A percentile compares a stretch with the other conserved stretches of the same genome.
These are phyloP conservation scores for Cornus florida DNA, from an alignment of 148 eudicot genomes.

Conservation along the genomic window DNA sequence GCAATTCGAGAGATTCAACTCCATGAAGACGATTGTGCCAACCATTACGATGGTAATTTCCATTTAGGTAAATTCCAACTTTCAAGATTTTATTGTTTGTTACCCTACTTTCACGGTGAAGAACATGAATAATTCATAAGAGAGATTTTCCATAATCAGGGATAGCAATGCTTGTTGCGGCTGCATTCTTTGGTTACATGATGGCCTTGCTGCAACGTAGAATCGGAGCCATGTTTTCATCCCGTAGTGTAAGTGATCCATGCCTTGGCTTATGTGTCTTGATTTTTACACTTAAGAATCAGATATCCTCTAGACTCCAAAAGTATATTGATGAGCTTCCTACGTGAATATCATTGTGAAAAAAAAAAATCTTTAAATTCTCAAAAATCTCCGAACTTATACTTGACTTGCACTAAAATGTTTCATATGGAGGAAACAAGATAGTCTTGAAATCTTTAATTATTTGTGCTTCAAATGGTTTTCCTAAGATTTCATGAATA, in stretches of 20 bases:
- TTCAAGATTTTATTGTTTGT: background rate
- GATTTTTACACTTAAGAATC: background rate
- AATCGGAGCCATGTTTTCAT: constrained; percentile 58
- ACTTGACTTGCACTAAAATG: too few species aligned
- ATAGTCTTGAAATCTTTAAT: background rate
- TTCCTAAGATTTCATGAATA: background rate
- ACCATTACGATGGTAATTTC: constrained; percentile 46
- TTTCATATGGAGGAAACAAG: background rate
- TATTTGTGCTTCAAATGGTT: background rate
- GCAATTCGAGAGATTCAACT: constrained; percentile 85
- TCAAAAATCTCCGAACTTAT: too few species aligned
- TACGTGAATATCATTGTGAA: background rate
- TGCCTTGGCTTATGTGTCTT: background rate
- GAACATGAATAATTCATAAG: background rate
- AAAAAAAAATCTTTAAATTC: too few species aligned
- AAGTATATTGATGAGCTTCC: background rate
- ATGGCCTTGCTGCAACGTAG: constrained; percentile 77
- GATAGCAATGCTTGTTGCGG: constrained; percentile 64
- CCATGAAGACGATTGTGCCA: constrained; percentile 64
- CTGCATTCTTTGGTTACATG: constrained; percentile 85
- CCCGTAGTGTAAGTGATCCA: constrained; percentile 42
- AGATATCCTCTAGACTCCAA: background rate
- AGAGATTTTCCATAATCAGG: constrained; percentile 31
- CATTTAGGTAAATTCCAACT: constrained; percentile 49
- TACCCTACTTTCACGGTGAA: background rate